phyloP scores from a whole-genome alignment of 768 basidiomycete species.

The Coprinopsis cinerea region DNA sequence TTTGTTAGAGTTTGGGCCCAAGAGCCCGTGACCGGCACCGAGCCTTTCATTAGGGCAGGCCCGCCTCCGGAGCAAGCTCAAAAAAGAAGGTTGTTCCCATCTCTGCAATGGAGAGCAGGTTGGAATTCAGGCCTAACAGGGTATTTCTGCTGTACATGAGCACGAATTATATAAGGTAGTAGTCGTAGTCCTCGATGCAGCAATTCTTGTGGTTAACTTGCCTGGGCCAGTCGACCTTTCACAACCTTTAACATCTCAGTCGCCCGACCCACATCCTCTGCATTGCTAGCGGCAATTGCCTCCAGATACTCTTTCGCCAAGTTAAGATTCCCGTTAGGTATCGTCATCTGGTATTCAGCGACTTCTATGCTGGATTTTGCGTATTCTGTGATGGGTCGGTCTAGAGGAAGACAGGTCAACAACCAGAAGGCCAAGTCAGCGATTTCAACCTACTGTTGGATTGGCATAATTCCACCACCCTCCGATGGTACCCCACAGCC shows the following conservation, averaged over 20 bases:
- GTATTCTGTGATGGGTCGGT: conserved; percentile 69
- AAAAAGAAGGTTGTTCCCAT: conserved; percentile 13
- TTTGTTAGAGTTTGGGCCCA: conserved; percentile 35
- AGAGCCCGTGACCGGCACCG: conserved; percentile 30
- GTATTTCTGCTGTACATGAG: too few species aligned
- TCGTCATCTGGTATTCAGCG: conserved; percentile 69
- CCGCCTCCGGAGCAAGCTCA: conserved; percentile 18
- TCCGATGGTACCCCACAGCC: conserved; percentile 75
- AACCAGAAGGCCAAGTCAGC: too few species aligned
- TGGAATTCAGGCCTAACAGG: too few species aligned
- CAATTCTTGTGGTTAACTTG: too few species aligned
- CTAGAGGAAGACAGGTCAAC: conserved; percentile 30
- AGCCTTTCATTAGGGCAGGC: conserved; percentile 26
- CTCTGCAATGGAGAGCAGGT: conserved; percentile 8
- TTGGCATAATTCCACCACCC: conserved; percentile 68
- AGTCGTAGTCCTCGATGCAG: too few species aligned
- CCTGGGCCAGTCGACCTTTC: conserved; percentile 31
- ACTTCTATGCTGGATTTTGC: conserved; percentile 82
- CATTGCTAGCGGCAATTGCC: conserved; percentile 69
- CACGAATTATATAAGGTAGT: too few species aligned
- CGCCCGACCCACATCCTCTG: conserved; percentile 73
- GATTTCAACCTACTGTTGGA: conserved; percentile 52
- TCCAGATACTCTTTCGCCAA: conserved; percentile 73
- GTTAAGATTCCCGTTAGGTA: conserved; percentile 55
- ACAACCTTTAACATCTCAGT: conserved; percentile 63